Base-by-base conservation (phyloP, 176 grass and related monocot genomes). In the Echinochloa phyllopogon region DNA sequence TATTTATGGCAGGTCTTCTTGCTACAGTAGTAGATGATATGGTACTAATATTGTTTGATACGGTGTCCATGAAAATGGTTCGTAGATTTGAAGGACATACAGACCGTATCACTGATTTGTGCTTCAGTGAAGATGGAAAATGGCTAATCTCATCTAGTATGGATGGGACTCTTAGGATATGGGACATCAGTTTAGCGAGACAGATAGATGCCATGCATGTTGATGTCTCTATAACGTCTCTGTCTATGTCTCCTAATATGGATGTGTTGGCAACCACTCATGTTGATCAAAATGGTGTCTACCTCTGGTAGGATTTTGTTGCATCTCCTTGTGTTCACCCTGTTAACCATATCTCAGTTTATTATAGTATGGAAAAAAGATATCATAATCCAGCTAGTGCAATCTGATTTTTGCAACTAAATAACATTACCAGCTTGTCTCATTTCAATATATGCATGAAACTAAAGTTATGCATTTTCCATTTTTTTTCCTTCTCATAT, bases 51-150 rank as follows among this genome's bases (percentile, higher is more conserved):
- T 51, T 98, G 11, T 98, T 90, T 72, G 96, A 98, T 80, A 85
- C 91, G 21, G 74, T 89, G 21, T 79, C 89, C 8, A 64, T 92
- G 84, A 90, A 92, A 76, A 86, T 96, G 91, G 96, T 98, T 56
- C 91, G 93, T 29, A 95, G 88, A 75, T 98, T 98, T 70, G 91
- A 92, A 88, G 96, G 93, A 4, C 96, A 98, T 83, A 87, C 86
- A 29, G 96, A 98, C 66, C 93, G 93, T 74, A 76, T 96, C 33
- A 98, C 93, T 78, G 96, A 98, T 73, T 47, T 92, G 60, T 98
- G 91, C 84, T 98, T 98, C 60, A 98, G 96, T 81, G 91, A 94
- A 77, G 96, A 98, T 90, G 96, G 96, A 20, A 98, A 94, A 84
- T 98, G 93, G 96, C 85, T 98, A 12, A 76, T 98, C 42, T 94